Evolutionary conservation across 169 alveolate species (phyloP).

Genomic region (Eimeria praecox): DNA sequence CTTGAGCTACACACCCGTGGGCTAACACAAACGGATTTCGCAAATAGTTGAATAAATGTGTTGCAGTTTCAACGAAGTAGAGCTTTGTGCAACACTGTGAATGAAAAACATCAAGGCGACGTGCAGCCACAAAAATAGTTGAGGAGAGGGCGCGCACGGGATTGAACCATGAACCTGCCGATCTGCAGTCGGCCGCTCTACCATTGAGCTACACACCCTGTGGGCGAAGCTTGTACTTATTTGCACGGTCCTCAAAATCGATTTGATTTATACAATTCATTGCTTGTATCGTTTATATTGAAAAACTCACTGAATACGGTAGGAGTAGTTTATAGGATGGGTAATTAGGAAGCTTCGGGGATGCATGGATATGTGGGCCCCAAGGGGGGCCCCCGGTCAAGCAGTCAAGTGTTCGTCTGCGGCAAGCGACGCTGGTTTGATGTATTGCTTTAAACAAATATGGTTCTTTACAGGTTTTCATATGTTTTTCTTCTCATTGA

Average conservation of each 20-base stretch:
- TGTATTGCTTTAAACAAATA: background rate
- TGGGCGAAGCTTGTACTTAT: background rate
- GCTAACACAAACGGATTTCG: too few relatives aligned
- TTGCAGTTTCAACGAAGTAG: too few relatives aligned
- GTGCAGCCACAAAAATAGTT: too few relatives aligned
- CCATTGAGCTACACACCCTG: constrained; percentile 97
- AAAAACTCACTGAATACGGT: background rate
- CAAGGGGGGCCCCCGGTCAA: background rate
- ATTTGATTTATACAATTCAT: background rate
- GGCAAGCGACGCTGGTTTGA: background rate
- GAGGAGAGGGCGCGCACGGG: constrained; percentile 96
- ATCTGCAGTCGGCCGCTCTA: constrained; percentile 98
- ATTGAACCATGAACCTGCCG: constrained; percentile 97
- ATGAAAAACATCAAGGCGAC: too few relatives aligned
- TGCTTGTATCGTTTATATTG: background rate
- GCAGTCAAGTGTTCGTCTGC: background rate
- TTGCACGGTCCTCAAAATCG: background rate
- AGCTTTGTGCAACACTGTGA: too few relatives aligned
- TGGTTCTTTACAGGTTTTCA: background rate
- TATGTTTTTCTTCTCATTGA: background rate
- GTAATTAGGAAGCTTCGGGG: background rate
- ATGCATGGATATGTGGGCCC: background rate
- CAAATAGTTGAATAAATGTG: too few relatives aligned
- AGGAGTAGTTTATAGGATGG: background rate
- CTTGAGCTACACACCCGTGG: too few relatives aligned